phyloP scores from a whole-genome alignment of 805 yeast genomes.

The Lipomyces sp. region DNA sequence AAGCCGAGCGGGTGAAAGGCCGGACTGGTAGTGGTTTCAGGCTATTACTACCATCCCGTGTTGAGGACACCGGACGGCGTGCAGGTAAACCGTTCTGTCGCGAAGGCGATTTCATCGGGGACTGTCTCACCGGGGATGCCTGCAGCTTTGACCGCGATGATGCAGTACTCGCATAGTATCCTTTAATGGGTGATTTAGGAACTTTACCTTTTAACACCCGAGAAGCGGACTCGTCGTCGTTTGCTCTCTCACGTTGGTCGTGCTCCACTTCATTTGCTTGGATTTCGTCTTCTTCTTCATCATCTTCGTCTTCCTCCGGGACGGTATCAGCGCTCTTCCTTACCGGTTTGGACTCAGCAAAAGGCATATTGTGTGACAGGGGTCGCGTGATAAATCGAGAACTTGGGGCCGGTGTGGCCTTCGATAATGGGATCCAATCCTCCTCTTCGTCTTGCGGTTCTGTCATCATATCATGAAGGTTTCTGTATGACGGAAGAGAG shows the following conservation, averaged over 20 bases:
- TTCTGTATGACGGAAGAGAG: constrained; percentile 24
- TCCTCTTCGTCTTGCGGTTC: constrained; percentile 35
- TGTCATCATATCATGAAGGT: constrained; percentile 17
- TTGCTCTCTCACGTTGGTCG: neutral
- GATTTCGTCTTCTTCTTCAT: neutral
- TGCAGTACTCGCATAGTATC: constrained; percentile 27
- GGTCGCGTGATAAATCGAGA: constrained; percentile 17
- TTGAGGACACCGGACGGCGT: constrained; percentile 9
- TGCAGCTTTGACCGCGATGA: constrained; percentile 28
- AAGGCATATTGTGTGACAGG: neutral
- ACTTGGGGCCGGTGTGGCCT: constrained; percentile 31
- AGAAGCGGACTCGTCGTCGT: neutral
- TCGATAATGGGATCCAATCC: constrained; percentile 38
- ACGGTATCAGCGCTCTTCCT: constrained; percentile 7
- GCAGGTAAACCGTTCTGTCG: constrained; percentile 1
- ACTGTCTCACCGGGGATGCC: constrained; percentile 9
- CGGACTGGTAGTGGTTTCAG: neutral
- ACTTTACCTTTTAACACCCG: neutral
- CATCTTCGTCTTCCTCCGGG: constrained; percentile 19
- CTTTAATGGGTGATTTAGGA: neutral
- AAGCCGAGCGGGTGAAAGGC: constrained; percentile 16
- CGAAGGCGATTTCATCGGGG: constrained; percentile 7
- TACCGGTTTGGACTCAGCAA: neutral
- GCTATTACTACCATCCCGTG: neutral
- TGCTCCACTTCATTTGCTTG: neutral